These are phyloP conservation scores for Backusella macrospora DNA, from an alignment of 192 early-diverging fungal species.

Conservation along the genomic window DNA sequence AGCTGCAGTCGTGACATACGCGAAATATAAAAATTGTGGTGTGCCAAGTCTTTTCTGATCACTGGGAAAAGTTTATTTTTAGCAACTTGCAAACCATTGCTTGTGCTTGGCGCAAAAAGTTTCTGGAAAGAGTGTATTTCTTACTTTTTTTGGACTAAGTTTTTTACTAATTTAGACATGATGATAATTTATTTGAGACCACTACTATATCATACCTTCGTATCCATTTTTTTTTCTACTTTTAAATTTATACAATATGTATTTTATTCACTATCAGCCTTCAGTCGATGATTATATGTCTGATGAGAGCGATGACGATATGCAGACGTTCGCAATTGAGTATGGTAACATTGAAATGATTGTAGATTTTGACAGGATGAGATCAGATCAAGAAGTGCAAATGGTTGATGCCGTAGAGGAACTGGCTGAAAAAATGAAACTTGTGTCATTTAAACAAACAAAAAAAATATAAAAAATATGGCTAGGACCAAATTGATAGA, in stretches of 20 bases:
- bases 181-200: no score
- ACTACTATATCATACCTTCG: no score
- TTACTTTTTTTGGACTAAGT: no score
- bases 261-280: conserved; percentile 10
- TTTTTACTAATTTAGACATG: no score
- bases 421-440: background rate
- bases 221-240: background rate
- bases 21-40: no score
- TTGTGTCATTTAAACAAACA: background rate
- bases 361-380: background rate
- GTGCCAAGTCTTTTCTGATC: no score
- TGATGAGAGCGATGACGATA: background rate
- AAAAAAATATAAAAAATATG: background rate
- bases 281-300: background rate
- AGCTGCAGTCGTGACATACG: no score
- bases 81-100: no score
- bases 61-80: no score
- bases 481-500: background rate
- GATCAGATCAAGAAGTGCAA: background rate
- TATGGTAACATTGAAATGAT: background rate
- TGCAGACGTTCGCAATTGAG: background rate
- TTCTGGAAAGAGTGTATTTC: no score
- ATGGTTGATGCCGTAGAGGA: background rate
- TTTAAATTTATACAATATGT: background rate
- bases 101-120: no score